Evolutionary conservation across 2,329 filamentous ascomycete genomes (phyloP), one percentile per base, ranked within the genome.

Genomic region (Penicillium fuscoglaucum): DNA sequence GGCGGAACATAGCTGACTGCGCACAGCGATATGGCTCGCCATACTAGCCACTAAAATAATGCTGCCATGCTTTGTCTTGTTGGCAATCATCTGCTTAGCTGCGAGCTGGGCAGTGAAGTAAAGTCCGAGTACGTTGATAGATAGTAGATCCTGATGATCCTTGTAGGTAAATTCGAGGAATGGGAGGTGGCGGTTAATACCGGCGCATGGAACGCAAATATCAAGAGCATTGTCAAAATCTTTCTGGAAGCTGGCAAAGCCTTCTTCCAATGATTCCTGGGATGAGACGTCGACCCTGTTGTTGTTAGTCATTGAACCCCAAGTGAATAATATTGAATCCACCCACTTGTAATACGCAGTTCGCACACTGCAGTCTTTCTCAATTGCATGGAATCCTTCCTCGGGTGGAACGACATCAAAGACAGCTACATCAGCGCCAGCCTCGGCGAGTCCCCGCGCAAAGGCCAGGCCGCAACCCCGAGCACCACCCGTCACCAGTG

Each of bases 31-130:
- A 55, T 81, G 74, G 29, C 78, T 79, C 0, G 82, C 81, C 64
- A 84, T 84, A 53, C 80, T 82, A 0, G 82, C 82, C 0, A 84
- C 79, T 4, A 84, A 68, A 12, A 84, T 74, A 52, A 84, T 83
- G 57, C 81, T 82, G 0, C 82, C 82, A 52, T 76, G 76, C 54
- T 76, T 78, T 0, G 81, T 83, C 2, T 76, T 76, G 61, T 80
- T 83, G 1, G 74, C 72, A 33, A 83, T 80, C 78, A 84, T 84
- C 29, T 78, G 76, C 57, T 78, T 75, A 0, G 80, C 81, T 2
- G 79, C 81, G 9, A 80, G 63, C 62, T 83, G 79, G 0, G 81
- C 80, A 4, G 73, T 77, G 60, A 78, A 81, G 61, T 78, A 81
- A 2, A 77, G 68, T 0, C 79, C 79, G 37, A 76, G 69, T 39